A percentile compares a stretch with the other conserved stretches of the same genome.
phyloP scores from a whole-genome alignment of 192 early-diverging fungal species.

The Pilaira anomala region DNA sequence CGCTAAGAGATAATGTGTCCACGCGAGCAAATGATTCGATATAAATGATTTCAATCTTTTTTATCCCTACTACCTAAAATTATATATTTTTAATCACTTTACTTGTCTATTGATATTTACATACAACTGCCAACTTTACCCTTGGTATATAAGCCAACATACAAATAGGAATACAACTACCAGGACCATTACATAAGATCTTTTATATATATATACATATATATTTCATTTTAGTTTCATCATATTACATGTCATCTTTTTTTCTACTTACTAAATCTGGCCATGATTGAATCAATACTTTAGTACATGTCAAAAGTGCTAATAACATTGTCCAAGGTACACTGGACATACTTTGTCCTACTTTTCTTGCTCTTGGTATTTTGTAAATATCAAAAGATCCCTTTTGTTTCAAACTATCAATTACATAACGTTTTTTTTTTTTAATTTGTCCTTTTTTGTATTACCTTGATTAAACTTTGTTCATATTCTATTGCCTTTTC shows the following conservation, averaged over 20 bases:
- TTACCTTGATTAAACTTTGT: constrained; percentile 17
- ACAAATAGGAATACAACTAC: constrained; percentile 77
- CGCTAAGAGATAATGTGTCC: constrained; percentile 78
- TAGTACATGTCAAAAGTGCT: constrained; percentile 42
- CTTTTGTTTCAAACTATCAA: neutral
- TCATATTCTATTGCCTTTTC: constrained; percentile 55
- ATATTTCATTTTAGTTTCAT: neutral
- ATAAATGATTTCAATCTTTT: constrained; percentile 66
- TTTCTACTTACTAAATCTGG: constrained; percentile 60
- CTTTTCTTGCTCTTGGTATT: constrained; percentile 72
- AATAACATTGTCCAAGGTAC: constrained; percentile 46
- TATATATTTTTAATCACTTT: no score
- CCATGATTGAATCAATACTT: constrained; percentile 38
- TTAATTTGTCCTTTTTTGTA: no score
- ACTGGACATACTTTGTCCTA: constrained; percentile 65
- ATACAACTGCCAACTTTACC: no score
- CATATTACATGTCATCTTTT: neutral
- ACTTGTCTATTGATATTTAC: constrained; percentile 1
- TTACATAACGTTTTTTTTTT: neutral
- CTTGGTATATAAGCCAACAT: constrained; percentile 57
- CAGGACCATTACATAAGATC: constrained; percentile 89
- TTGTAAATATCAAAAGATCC: constrained; percentile 20
- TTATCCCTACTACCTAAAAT: constrained; percentile 48
- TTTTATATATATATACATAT: constrained; percentile 22
- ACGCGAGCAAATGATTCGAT: constrained; percentile 95